Base-by-base conservation (phyloP, 1,284 basidiomycete genomes). In the Naganishia cerealis region DNA sequence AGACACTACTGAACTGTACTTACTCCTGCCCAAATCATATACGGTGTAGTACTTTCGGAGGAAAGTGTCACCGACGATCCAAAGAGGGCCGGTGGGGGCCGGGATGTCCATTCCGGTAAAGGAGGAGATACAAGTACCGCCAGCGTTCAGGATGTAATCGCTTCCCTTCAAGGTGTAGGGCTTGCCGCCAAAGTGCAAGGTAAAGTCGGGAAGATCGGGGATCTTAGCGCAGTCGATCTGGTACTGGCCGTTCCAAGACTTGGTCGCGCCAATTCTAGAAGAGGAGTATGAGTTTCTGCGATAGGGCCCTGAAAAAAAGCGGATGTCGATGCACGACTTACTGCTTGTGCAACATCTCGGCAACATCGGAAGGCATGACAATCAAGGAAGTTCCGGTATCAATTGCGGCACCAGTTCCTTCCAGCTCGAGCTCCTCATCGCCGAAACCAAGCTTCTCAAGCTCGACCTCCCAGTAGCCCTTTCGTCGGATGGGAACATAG, bases 391-490 rank as follows among this genome's bases (percentile, higher is more conserved):
- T 76, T 87, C 92, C 94, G 39, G 94, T 98, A 79, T 98, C 94
- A 74, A 98, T 97, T 61, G 94, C 94, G 73, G 94, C 94, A 62
- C 94, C 93, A 65, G 93, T 93, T 82, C 87, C 89, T 74, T 94
- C 90, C 18, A 95, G 85, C 74, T 94, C 90, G 52, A 95, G 85
- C 57, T 84, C 85, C 63, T 95, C 94, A 61, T 89, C 85, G 67
- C 93, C 94, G 70, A 97, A 94, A 7, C 82, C 77, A 68, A 97
- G 86, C 79, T 88, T 88, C 82, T 92, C 85, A 33, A 99, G 87
- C 80, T 94, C 93, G 67, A 98, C 92, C 80, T 97, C 92, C 96
- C 96, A 99, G 84, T 99, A 99, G 8, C 94, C 96, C 85, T 92
- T 94, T 77, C 94, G 88, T 76, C 94, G 90, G 68, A 99, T 85